phyloP scores from a whole-genome alignment of 345 rosid species.

The Aethionema arabicum region DNA sequence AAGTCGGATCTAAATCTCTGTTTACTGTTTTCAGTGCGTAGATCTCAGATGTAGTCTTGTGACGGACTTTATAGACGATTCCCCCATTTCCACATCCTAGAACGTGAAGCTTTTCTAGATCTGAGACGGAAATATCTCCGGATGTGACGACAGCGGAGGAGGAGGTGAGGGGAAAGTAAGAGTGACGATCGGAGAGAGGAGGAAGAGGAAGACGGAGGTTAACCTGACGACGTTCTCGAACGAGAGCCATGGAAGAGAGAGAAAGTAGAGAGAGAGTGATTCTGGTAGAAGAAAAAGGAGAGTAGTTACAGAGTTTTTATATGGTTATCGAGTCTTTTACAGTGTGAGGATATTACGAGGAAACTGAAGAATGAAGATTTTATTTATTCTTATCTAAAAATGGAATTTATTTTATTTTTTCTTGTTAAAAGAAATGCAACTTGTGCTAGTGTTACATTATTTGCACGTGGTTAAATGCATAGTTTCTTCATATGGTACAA shows the following conservation, averaged over 20 bases:
- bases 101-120: constrained; percentile 65
- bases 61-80: constrained; percentile 68
- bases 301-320: constrained; percentile 18
- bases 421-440: constrained; percentile 29
- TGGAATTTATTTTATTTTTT: not conserved
- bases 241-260: constrained; percentile 50
- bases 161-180: constrained; percentile 1
- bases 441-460: constrained; percentile 30
- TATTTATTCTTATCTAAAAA: constrained; percentile 24
- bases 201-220: constrained; percentile 80
- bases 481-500: not conserved
- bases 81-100: constrained; percentile 93
- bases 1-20: constrained; percentile 53
- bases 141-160: constrained; percentile 10
- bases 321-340: not conserved
- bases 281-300: constrained; percentile 3
- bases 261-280: not conserved
- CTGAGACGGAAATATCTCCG: constrained; percentile 33
- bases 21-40: constrained; percentile 71
- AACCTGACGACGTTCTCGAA: constrained; percentile 78
- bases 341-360: constrained; percentile 31
- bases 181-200: constrained; percentile 33
- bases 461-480: constrained; percentile 40
- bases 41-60: constrained; percentile 50
- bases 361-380: constrained; percentile 28